phyloP scores from a whole-genome alignment of 768 basidiomycete species.

The Boletus barrowsii region DNA sequence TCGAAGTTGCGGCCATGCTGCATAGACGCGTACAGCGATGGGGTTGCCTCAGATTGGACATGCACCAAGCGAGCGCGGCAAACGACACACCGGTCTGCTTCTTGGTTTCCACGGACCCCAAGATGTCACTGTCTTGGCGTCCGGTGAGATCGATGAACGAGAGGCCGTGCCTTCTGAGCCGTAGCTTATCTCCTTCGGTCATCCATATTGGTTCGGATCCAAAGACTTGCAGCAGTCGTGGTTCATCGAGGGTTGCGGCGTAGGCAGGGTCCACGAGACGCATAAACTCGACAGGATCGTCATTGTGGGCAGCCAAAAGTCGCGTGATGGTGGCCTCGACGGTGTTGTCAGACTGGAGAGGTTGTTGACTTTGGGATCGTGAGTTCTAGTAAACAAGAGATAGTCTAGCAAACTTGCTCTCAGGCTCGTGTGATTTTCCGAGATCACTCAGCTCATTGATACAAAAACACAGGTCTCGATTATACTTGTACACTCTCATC shows the following conservation, averaged over 20 bases:
- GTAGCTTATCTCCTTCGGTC: slow-evolving; percentile 3
- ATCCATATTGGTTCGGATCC: not conserved
- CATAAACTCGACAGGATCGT: slow-evolving; percentile 17
- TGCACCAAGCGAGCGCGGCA: not conserved
- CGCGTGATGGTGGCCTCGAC: not conserved
- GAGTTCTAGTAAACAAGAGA: too few species aligned
- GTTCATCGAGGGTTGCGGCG: slow-evolving; percentile 16
- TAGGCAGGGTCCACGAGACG: slow-evolving; percentile 10
- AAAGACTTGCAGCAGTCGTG: slow-evolving; percentile 4
- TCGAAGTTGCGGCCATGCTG: not conserved
- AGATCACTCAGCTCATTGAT: too few species aligned
- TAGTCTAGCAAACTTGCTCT: too few species aligned
- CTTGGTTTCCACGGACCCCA: not conserved
- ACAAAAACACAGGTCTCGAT: too few species aligned
- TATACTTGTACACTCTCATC: too few species aligned
- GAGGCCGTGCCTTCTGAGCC: not conserved
- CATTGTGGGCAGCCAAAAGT: slow-evolving; percentile 10
- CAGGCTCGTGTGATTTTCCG: too few species aligned
- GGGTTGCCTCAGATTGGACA: not conserved
- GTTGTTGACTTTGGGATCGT: not conserved
- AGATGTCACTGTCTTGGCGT: not conserved
- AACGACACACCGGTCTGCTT: not conserved
- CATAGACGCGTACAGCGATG: not conserved
- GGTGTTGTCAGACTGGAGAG: not conserved
- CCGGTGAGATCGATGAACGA: not conserved